phyloP scores from a whole-genome alignment of 2,329 filamentous ascomycete genomes.

The Colletotrichum nymphaeae region DNA sequence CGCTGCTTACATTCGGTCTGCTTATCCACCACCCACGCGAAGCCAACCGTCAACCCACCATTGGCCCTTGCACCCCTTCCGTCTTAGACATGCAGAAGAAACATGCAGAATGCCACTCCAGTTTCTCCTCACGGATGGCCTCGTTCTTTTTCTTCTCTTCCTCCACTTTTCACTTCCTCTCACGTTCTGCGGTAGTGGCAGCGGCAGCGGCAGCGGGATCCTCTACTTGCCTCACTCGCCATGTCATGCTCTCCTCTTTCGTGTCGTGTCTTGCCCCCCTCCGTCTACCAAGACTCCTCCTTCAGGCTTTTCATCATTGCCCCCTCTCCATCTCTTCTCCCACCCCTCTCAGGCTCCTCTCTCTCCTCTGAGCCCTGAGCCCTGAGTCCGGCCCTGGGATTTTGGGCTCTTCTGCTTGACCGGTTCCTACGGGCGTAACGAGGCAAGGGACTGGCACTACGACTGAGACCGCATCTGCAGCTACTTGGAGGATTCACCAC shows the following conservation, averaged over 20 bases:
- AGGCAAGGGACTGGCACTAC: constrained; percentile 31
- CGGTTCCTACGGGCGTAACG: constrained; percentile 28
- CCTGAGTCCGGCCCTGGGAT: neutral
- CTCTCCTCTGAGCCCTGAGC: neutral
- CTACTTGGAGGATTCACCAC: neutral
- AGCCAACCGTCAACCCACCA: neutral
- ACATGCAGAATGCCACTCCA: constrained; percentile 23
- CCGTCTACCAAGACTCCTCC: neutral
- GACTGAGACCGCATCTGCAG: constrained; percentile 18
- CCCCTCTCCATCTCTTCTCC: neutral
- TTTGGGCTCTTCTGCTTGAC: constrained; percentile 1
- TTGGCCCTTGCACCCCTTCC: constrained; percentile 8
- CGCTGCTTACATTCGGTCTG: constrained; percentile 19
- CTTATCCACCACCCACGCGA: neutral
- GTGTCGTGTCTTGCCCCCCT: neutral
- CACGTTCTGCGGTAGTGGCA: too few species aligned
- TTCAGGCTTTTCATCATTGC: neutral
- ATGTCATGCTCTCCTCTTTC: neutral
- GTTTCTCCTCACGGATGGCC: constrained; percentile 14
- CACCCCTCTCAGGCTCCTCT: neutral
- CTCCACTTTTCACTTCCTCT: neutral
- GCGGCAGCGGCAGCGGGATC: too few species aligned
- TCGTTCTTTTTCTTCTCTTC: neutral
- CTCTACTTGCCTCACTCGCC: too few species aligned
- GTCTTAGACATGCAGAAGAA: constrained; percentile 25